These are phyloP conservation scores for Kitagawia praeruptora DNA, from an alignment of 129 eudicot genomes.

Conservation along the genomic window DNA sequence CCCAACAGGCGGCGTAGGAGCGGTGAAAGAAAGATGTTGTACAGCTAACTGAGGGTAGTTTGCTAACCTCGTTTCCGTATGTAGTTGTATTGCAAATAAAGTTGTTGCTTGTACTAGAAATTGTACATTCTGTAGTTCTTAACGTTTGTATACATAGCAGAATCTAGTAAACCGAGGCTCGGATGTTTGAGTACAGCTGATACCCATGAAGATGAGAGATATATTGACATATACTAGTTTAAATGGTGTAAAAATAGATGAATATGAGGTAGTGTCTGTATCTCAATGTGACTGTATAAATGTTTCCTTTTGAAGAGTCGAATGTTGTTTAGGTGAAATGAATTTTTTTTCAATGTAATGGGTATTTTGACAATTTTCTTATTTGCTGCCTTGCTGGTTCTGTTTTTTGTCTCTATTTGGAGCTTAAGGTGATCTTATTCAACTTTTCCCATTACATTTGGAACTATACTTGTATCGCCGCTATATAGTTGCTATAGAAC, in stretches of 20 bases:
- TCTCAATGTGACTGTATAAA: slow-evolving; percentile 44
- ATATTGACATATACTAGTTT: slow-evolving; percentile 7
- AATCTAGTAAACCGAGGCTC: slow-evolving; percentile 38
- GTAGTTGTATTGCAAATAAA: slow-evolving; percentile 40
- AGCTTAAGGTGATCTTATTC: background rate
- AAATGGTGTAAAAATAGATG: slow-evolving; percentile 19
- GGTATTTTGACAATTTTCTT: slow-evolving; percentile 18
- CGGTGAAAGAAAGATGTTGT: slow-evolving; percentile 45
- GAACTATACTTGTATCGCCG: background rate
- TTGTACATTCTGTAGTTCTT: slow-evolving; percentile 82
- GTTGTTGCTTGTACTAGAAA: slow-evolving; percentile 71
- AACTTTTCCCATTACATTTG: background rate
- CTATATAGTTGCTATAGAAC: background rate
- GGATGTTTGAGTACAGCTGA: slow-evolving; percentile 26
- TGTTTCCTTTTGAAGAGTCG: slow-evolving; percentile 30
- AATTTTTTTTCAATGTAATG: slow-evolving; percentile 16
- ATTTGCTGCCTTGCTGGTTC: background rate
- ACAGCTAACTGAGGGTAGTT: slow-evolving; percentile 99
- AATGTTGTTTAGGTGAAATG: slow-evolving; percentile 32
- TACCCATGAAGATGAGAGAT: slow-evolving; percentile 29
- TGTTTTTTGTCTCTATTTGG: background rate
- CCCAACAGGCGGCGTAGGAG: slow-evolving; percentile 47
- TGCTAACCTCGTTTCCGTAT: slow-evolving; percentile 46
- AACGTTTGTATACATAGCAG: slow-evolving; percentile 54
- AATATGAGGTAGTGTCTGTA: slow-evolving; percentile 25